These are phyloP conservation scores for Striga asiatica DNA, from an alignment of 257 asterid species.

Conservation along the genomic window DNA sequence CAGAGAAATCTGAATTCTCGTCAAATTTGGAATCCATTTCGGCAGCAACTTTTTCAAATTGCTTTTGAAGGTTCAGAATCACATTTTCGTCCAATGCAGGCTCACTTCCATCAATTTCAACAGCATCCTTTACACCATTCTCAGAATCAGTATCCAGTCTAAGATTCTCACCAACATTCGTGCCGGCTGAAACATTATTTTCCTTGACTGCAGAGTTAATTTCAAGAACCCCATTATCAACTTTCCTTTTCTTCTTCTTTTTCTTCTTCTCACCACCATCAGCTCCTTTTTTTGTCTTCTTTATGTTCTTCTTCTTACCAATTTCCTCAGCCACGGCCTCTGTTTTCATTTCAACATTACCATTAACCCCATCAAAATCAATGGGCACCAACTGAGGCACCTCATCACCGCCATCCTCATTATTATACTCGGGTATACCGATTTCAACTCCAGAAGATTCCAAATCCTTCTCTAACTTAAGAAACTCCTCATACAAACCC, in stretches of 20 bases:
- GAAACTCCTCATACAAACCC: constrained; percentile 63
- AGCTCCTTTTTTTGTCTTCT: constrained; percentile 37
- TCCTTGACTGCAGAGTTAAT: constrained; percentile 13
- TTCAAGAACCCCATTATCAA: constrained; percentile 20
- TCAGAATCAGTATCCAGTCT: constrained; percentile 6
- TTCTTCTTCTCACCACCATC: constrained; percentile 32
- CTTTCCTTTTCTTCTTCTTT: constrained; percentile 29
- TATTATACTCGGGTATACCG: constrained; percentile 34
- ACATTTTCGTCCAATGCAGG: constrained; percentile 32
- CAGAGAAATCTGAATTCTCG: constrained; percentile 24
- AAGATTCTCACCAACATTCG: constrained; percentile 12
- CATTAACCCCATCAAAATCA: constrained; percentile 19
- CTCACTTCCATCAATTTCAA: constrained; percentile 24
- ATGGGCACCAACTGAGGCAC: constrained; percentile 60
- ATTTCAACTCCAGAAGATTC: constrained; percentile 47
- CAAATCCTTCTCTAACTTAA: constrained; percentile 68
- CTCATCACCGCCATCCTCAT: constrained; percentile 23
- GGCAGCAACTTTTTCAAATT: constrained; percentile 81
- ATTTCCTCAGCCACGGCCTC: constrained; percentile 18
- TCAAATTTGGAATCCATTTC: constrained; percentile 33
- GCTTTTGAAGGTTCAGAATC: constrained; percentile 73
- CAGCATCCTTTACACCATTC: constrained; percentile 14
- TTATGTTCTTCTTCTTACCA: constrained; percentile 32
- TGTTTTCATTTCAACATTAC: constrained; percentile 15
- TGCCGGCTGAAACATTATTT: constrained; percentile 12